Base-by-base conservation (phyloP, 768 basidiomycete genomes). In the Lentinula sp. region DNA sequence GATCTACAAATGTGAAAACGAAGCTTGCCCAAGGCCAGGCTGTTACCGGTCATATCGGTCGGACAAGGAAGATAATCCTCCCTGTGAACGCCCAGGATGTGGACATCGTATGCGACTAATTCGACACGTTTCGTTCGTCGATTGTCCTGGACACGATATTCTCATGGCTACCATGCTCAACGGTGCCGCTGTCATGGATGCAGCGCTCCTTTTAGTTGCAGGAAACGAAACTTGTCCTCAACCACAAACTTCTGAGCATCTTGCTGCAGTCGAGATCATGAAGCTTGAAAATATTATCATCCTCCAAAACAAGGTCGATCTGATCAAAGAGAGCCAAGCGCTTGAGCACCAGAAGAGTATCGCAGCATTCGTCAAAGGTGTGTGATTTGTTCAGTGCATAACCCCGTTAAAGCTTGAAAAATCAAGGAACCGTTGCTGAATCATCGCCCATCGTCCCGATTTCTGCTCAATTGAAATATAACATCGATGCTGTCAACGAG, bases 101-200 rank as follows among this genome's bases (percentile, higher is more conserved):
- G 88, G 87, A 42, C 86, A 87, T 60, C 83, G 85, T 16, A 95
- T 98, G 93, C 90, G 89, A 68, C 86, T 98, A 66, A 71, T 98
- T 64, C 88, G 95, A 66, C 97, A 99, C 69, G 95, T 98, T 69
- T 98, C 96, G 3, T 99, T 99, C 75, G 97, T 99, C 71, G 97
- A 99, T 74, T 94, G 90, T 67, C 93, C 92, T 1, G 93, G 95
- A 63, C 95, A 96, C 85, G 95, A 98, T 75, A 98, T 99, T 87
- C 87, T 99, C 74, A 99, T 99, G 97, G 97, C 97, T 55, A 99
- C 96, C 65, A 99, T 99, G 97, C 81, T 99, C 67, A 98, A 98
- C 82, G 97, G 96, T 74, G 97, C 97, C 45, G 97, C 97, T 9
- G 96, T 98, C 80, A 99, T 98, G 97, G 95, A 98, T 76, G 97